These are phyloP conservation scores for Gracilariopsis chorda DNA, from an alignment of 23 red algal species.

Conservation along the genomic window DNA sequence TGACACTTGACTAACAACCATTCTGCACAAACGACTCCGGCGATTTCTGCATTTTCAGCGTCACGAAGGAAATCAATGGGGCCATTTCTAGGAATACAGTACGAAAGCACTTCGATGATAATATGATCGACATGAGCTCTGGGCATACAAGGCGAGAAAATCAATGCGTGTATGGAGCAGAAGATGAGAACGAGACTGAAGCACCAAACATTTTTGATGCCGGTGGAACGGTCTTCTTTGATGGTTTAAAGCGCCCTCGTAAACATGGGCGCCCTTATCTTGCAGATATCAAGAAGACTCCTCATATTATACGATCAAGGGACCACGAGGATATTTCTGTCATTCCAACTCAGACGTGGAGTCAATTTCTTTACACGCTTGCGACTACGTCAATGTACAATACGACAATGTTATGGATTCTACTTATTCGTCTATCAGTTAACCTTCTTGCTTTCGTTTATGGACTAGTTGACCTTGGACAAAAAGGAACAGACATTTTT, in stretches of 20 bases:
- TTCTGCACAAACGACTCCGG: not conserved
- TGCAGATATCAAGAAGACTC: slow-evolving; percentile 14
- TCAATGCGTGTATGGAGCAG: not conserved
- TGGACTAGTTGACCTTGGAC: not conserved
- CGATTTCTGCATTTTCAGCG: not conserved
- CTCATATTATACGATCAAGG: not conserved
- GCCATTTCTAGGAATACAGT: not conserved
- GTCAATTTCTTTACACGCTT: slow-evolving; percentile 15
- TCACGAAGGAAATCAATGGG: slow-evolving; percentile 18
- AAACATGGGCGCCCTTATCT: not conserved
- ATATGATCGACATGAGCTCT: not conserved
- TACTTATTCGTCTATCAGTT: slow-evolving; percentile 2
- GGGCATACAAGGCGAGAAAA: not conserved
- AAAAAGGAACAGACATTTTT: slow-evolving; percentile 12
- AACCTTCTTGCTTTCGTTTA: not conserved
- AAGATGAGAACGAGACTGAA: not conserved
- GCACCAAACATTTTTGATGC: not conserved
- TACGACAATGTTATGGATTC: not conserved
- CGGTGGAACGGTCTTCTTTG: not conserved
- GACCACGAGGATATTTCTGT: slow-evolving; percentile 2
- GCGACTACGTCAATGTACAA: slow-evolving; percentile 15
- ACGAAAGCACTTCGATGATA: not conserved
- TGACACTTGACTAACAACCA: not conserved
- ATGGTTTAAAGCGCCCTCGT: not conserved
- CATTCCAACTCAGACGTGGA: slow-evolving; percentile 28